Evolutionary conservation across 352 stramenopile species (phyloP).

Genomic region (Pythium guiyangense): DNA sequence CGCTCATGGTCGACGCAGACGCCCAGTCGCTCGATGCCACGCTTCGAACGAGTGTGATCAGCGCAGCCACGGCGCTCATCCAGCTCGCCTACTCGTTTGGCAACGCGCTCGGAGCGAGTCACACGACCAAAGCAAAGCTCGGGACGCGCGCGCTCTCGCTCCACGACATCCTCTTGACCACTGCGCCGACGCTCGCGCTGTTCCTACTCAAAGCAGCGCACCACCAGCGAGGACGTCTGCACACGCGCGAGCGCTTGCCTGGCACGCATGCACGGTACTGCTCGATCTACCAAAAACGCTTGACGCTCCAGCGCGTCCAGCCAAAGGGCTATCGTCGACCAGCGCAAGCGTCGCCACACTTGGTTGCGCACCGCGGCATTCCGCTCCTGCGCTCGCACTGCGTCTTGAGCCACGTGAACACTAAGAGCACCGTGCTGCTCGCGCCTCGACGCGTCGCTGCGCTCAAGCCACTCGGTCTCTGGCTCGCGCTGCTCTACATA

Average conservation of each 20-base stretch:
- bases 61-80: neutral
- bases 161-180: conserved; percentile 25
- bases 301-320: conserved; percentile 9
- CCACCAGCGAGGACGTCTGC: conserved; percentile 4
- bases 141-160: conserved; percentile 11
- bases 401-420: conserved; percentile 12
- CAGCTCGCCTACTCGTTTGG: conserved; percentile 10
- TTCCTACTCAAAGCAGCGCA: conserved; percentile 16
- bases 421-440: conserved; percentile 6
- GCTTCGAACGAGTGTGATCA: neutral
- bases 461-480: neutral
- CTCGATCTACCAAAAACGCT: conserved; percentile 14
- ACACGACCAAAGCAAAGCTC: conserved; percentile 6
- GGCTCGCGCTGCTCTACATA: conserved; percentile 8
- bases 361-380: neutral
- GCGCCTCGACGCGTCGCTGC: neutral
- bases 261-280: conserved; percentile 14
- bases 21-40: conserved; percentile 7
- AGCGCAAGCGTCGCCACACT: conserved; percentile 1
- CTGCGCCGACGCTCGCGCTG: conserved; percentile 18
- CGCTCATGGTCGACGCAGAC: conserved; percentile 22
- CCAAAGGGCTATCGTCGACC: conserved; percentile 3
- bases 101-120: conserved; percentile 7
- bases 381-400: conserved; percentile 15
- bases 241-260: neutral